A percentile compares a stretch with the other conserved stretches of the same genome.
Conservation (phyloP, 192 early-diverging fungal species). For the Rhizophagus clarus region DNA sequence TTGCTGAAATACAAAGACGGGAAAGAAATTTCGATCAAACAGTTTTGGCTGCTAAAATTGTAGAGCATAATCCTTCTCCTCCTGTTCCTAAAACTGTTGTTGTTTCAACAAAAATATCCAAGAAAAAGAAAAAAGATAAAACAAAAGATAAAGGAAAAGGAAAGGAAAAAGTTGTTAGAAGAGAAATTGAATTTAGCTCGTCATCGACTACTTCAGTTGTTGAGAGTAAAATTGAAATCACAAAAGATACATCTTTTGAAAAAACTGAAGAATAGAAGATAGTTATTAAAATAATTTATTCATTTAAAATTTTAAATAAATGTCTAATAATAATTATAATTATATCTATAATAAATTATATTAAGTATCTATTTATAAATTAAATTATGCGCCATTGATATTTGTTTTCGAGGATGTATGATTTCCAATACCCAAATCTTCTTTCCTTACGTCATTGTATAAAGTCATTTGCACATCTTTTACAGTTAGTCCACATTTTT, state of each 20-base stretch:
- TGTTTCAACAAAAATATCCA: not conserved
- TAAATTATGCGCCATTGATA: not conserved
- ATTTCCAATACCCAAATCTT: slow-evolving; percentile 29
- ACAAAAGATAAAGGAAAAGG: slow-evolving; percentile 24
- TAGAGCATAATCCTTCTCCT: not conserved
- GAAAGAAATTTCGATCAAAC: slow-evolving; percentile 31
- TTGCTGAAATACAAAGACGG: slow-evolving; percentile 23
- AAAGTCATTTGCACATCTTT: slow-evolving; percentile 78
- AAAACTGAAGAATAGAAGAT: not conserved
- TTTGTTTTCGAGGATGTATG: not conserved
- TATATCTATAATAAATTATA: too few species aligned
- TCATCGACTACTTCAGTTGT: not conserved
- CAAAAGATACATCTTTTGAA: not conserved
- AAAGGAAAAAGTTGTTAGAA: slow-evolving; percentile 8
- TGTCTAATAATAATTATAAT: not conserved
- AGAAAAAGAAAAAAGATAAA: slow-evolving; percentile 30
- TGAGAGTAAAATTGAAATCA: not conserved
- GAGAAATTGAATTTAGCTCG: slow-evolving; percentile 19
- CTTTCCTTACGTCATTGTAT: slow-evolving; percentile 39
- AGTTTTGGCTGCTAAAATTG: slow-evolving; percentile 30
- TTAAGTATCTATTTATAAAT: not conserved
- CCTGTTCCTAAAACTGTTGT: not conserved
- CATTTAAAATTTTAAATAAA: not conserved
- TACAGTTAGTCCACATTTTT: slow-evolving; percentile 82
- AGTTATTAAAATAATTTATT: not conserved